Base-by-base conservation (phyloP, 1,284 basidiomycete species). In the Bjerkandera adusta region DNA sequence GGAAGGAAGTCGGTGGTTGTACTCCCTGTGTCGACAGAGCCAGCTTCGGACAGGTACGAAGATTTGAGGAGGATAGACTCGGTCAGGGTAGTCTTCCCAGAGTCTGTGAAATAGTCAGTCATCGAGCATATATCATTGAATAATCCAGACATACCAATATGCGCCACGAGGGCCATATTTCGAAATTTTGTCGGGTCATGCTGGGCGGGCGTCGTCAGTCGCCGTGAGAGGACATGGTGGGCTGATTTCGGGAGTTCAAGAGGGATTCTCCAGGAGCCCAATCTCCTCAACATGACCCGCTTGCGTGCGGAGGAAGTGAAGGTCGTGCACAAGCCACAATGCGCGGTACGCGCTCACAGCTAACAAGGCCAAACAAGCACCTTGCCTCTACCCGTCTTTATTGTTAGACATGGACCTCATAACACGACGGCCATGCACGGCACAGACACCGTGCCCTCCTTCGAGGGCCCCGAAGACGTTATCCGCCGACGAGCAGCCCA, bases 1-100 rank as follows among this genome's bases (percentile, higher is more conserved):
- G 92, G 92, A 10, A 95, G 71, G 56, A 93, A 95, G 63, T 95
- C 92, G 1, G 92, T 95, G 1, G 85, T 92, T 0, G 92, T 95
- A 53, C 89, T 92, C 11, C 92, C 92, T 0, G 84, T 86, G 61
- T 95, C 92, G 12, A 95, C 91, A 6, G 91, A 84, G 6, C 91
- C 92, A 3, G 89, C 76, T 24, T 73, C 67, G 15, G 78, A 72
- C n/a, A 92, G 71, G 58, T 88, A 91, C 2, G 79, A 77, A 3
- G 91, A 89, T 45, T 81, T 80, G 47, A 85, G 75, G 13, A 95
- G 73, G 21, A 95, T 85, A 8, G 90, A 91, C 69, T 95, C 92
- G 0, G 92, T 94, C 29, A 95, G 67, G 2, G 91, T 94, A 0
- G 91, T 95, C 68, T 95, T 95, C 38, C 91, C 91, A 4, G 92